Percentiles rank a stretch among this genome's conserved stretches.
Evolutionary conservation across 805 yeast genomes (phyloP).

Genomic region (Yarrowia hollandica): DNA sequence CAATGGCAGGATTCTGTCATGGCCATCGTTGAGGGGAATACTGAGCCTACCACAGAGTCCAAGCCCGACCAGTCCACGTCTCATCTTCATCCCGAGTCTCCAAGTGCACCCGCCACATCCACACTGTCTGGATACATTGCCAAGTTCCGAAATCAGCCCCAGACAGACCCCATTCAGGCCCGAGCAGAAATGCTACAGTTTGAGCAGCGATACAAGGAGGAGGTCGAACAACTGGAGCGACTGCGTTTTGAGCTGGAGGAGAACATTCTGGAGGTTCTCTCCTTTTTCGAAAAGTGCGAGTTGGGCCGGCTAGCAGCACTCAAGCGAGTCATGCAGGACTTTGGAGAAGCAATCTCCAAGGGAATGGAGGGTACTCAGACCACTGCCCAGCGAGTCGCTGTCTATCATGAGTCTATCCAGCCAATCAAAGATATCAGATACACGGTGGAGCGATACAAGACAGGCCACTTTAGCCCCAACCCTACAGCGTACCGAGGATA

Average conservation of each 20-base stretch:
- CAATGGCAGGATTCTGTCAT: constrained; percentile 62
- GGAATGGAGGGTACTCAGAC: constrained; percentile 36
- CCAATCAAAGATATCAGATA: constrained; percentile 63
- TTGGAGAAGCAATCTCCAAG: constrained; percentile 54
- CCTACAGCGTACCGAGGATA: constrained; percentile 72
- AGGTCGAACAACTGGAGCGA: constrained; percentile 58
- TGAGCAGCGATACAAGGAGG: constrained; percentile 54
- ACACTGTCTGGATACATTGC: constrained; percentile 6
- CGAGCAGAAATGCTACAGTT: constrained; percentile 37
- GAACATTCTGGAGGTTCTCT: constrained; percentile 59
- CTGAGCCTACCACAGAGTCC: neutral
- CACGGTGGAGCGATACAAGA: constrained; percentile 59
- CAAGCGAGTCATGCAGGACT: constrained; percentile 62
- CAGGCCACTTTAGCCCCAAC: constrained; percentile 72
- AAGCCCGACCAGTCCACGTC: neutral
- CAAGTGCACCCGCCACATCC: neutral
- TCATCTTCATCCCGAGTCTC: neutral
- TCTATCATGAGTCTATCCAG: constrained; percentile 52
- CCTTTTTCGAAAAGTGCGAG: constrained; percentile 74
- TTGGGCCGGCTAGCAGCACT: constrained; percentile 65
- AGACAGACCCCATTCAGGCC: constrained; percentile 6
- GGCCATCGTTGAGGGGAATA: constrained; percentile 4
- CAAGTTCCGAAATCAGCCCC: constrained; percentile 17
- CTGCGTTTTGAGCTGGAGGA: constrained; percentile 70
- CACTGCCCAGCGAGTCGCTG: constrained; percentile 29